A percentile compares a stretch with the other conserved stretches of the same genome.
Evolutionary conservation across 176 grass and related monocot genomes (phyloP).

Genomic region (Avena atlantica): DNA sequence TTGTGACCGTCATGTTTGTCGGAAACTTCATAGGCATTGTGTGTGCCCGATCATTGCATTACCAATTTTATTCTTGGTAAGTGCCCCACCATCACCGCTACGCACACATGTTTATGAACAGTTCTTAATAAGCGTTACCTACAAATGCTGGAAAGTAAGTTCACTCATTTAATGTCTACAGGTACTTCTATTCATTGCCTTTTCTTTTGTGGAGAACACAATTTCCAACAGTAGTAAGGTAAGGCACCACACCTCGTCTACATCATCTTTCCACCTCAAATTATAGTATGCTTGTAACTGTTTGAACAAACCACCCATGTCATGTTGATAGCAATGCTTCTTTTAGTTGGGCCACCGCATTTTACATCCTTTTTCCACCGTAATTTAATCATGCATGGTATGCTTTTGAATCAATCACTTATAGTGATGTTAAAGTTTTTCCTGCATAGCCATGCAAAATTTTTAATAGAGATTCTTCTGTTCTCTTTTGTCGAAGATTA

Average conservation of each 20-base stretch:
- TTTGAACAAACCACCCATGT: not conserved
- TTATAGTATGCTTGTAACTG: not conserved
- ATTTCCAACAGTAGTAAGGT: constrained; percentile 76
- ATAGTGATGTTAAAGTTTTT: not conserved
- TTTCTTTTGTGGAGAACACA: constrained; percentile 89
- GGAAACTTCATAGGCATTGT: constrained; percentile 93
- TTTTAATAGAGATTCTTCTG: not conserved
- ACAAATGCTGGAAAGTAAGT: constrained; percentile 16
- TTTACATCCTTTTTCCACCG: not conserved
- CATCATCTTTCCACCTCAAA: not conserved
- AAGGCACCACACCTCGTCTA: not conserved
- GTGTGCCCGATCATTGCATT: constrained; percentile 84
- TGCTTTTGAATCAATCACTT: not conserved
- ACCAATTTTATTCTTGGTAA: constrained; percentile 97
- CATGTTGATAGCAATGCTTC: not conserved
- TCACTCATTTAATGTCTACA: constrained; percentile 41
- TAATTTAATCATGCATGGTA: not conserved
- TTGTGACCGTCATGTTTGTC: constrained; percentile 80
- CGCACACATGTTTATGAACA: not conserved
- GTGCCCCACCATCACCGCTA: not conserved
- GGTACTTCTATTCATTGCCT: constrained; percentile 96
- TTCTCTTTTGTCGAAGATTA: not conserved
- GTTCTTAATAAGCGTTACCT: constrained; percentile 1
- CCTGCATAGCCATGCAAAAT: not conserved
- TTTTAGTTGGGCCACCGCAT: not conserved